Evolutionary conservation across 805 yeast genomes (phyloP), one percentile per base, ranked within the genome.

Genomic region (Metschnikowia bowlesiae): DNA sequence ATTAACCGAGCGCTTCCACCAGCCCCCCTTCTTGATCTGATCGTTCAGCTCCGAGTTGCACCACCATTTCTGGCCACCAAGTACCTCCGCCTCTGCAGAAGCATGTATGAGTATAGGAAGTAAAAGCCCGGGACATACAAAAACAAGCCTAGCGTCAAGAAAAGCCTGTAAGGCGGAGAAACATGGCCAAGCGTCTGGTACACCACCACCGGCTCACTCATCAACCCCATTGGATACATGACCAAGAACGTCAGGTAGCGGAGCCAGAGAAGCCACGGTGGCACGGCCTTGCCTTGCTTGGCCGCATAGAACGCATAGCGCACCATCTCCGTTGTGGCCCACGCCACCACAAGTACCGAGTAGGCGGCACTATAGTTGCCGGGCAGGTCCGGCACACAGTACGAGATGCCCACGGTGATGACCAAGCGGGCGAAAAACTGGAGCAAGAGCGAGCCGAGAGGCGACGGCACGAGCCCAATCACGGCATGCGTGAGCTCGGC

Each of bases 51-150:
- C 22, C 36, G 16, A 9, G 14, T 34, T 34, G 14, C 13, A 34
- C 9, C 13, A 34, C 9, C 36, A n/a, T 9, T 13, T 13, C 14
- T 34, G 22, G 18, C 14, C 10, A 13, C 16, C 37, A 53, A 38
- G 33, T 54, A 45, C 53, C 59, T 63, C 26, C 45, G 44, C 45
- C 73, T 53, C 47, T 68, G 73, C 35, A 50, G 57, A 46, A 62
- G 58, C 73, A 69, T 68, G 54, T 69, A 60, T 30, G 53, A 46
- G 52, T 66, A 68, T 18, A 69, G 53, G 22, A 50, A 39, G 16
- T 56, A 39, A 47, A 69, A 65, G 3, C 73, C 73, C 3, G 73
- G 73, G 6, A 67, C 22, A 46, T 69, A 69, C 46, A 56, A 31
- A 22, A 48, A n/a, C 56, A 67, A 48, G 2, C 59, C 62, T 33